Evolutionary conservation across 1,284 basidiomycete species (phyloP).

Genomic region (Pisolithus thermaeus): DNA sequence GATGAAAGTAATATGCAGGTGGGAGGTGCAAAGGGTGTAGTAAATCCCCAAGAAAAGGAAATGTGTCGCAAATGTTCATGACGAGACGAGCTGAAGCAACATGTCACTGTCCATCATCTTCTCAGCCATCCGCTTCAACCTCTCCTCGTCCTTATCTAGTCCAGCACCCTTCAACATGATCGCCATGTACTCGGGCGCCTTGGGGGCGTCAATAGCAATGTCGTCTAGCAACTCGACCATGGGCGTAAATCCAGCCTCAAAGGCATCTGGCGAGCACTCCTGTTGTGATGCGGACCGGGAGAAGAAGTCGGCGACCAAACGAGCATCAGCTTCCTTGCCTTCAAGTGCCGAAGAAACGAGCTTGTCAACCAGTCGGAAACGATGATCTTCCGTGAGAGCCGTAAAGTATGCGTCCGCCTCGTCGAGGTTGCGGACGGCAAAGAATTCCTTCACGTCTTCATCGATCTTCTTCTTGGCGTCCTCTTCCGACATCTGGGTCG

Average conservation of each 20-base stretch:
- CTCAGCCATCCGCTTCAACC: constrained; percentile 45
- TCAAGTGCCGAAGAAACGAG: constrained; percentile 70
- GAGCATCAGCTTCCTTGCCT: constrained; percentile 80
- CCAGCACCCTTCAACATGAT: constrained; percentile 65
- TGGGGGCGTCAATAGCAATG: constrained; percentile 83
- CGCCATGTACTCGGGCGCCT: constrained; percentile 75
- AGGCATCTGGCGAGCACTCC: constrained; percentile 47
- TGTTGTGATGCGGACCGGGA: constrained; percentile 48
- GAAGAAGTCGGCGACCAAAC: constrained; percentile 70
- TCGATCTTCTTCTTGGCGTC: constrained; percentile 75
- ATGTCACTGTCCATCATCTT: constrained; percentile 56
- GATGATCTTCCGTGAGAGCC: constrained; percentile 59
- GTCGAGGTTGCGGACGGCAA: constrained; percentile 70
- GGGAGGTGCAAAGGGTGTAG: constrained; percentile 9
- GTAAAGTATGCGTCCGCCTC: constrained; percentile 87
- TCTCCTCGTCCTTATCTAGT: constrained; percentile 55
- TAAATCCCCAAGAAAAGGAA: constrained; percentile 13
- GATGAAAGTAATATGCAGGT: constrained; percentile 16
- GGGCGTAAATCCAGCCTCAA: constrained; percentile 65
- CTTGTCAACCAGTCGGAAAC: constrained; percentile 66
- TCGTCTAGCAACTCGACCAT: constrained; percentile 80
- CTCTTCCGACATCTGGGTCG: constrained; percentile 59
- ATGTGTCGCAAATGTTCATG: constrained; percentile 21
- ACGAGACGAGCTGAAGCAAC: constrained; percentile 55
- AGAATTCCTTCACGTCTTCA: constrained; percentile 76